These are phyloP conservation scores for Aspergillus campestris DNA, from an alignment of 495 filamentous ascomycete species.

Conservation along the genomic window DNA sequence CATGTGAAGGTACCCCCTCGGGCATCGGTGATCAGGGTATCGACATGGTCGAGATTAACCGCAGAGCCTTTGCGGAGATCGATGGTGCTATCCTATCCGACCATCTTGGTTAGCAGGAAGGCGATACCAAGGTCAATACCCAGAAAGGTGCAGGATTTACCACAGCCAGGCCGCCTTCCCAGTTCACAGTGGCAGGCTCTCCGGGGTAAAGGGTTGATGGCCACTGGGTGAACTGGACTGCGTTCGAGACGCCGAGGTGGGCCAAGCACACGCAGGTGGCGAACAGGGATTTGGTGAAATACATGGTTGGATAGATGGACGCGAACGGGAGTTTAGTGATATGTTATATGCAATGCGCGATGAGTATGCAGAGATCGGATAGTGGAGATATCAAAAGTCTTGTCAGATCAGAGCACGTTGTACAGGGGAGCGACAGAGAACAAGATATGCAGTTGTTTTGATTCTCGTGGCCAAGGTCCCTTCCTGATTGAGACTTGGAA, in stretches of 20 bases:
- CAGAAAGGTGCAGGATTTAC: slow-evolving; percentile 14
- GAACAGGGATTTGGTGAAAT: slow-evolving; percentile 23
- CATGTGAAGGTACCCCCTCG: slow-evolving; percentile 33
- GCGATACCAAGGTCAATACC: not conserved
- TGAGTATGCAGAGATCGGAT: no score
- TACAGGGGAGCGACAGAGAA: no score
- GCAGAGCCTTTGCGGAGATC: slow-evolving; percentile 35
- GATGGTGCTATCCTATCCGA: slow-evolving; percentile 31
- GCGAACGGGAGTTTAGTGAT: not conserved
- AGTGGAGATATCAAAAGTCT: no score
- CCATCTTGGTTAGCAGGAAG: not conserved
- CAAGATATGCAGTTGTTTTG: no score
- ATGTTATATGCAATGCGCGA: no score
- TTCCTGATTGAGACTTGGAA: no score
- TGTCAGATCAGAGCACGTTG: no score
- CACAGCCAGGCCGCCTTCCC: slow-evolving; percentile 28
- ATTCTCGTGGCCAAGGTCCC: no score
- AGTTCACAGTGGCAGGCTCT: slow-evolving; percentile 31
- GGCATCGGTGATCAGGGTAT: slow-evolving; percentile 28
- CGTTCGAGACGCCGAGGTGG: slow-evolving; percentile 20
- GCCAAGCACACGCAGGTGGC: slow-evolving; percentile 24
- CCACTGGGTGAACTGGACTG: slow-evolving; percentile 36
- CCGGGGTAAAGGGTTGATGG: slow-evolving; percentile 32
- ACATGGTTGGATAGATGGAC: slow-evolving; percentile 13
- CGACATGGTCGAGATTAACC: slow-evolving; percentile 30